Evolutionary conservation across 257 asterid genomes (phyloP).

Genomic region (Solanum clarkiae): DNA sequence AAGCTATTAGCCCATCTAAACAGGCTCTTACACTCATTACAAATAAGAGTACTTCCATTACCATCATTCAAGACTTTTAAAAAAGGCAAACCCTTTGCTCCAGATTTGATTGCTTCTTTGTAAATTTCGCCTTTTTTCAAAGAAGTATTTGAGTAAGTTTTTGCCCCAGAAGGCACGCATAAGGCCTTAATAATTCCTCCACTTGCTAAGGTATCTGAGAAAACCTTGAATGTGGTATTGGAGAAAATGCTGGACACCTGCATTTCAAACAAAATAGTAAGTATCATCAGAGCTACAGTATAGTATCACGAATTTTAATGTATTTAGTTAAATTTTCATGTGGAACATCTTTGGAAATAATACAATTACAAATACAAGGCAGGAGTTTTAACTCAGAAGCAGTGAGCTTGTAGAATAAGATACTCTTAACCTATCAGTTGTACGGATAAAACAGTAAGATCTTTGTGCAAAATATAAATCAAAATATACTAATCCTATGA

Average conservation of each 20-base stretch:
- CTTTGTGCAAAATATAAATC: background rate
- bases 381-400: background rate
- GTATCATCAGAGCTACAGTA: background rate
- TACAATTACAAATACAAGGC: background rate
- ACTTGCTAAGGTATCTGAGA: slow-evolving; percentile 54
- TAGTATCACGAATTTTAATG: background rate
- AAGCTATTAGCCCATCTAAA: background rate
- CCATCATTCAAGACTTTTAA: slow-evolving; percentile 75
- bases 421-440: background rate
- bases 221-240: slow-evolving; percentile 75
- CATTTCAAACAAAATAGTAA: background rate
- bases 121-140: slow-evolving; percentile 88
- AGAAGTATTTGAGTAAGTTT: slow-evolving; percentile 72
- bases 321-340: background rate
- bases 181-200: slow-evolving; percentile 68
- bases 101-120: slow-evolving; percentile 73
- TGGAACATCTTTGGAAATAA: background rate
- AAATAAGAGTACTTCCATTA: slow-evolving; percentile 7
- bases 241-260: slow-evolving; percentile 73
- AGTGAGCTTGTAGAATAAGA: background rate
- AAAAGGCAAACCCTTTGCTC: slow-evolving; percentile 95
- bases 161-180: slow-evolving; percentile 74
- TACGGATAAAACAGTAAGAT: background rate
- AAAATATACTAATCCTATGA: background rate
- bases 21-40: background rate